Evolutionary conservation across 306 rosid genomes (phyloP).

Genomic region (Boehmeria nivea): DNA sequence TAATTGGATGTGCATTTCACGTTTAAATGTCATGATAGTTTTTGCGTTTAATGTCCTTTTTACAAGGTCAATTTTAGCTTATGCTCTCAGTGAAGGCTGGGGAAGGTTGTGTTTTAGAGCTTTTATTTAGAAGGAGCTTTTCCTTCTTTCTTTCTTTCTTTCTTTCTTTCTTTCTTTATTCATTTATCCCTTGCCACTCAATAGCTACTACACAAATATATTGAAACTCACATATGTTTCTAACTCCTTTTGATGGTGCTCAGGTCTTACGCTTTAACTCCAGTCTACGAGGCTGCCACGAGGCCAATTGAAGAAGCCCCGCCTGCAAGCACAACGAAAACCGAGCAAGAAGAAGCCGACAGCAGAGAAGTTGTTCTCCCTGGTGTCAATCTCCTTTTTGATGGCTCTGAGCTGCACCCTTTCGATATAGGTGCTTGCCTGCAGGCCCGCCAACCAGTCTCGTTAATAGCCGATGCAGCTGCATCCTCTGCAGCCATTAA

Average conservation of each 20-base stretch:
- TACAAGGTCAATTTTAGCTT: too few species aligned
- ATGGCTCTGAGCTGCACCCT: conserved; percentile 81
- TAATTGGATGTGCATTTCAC: too few species aligned
- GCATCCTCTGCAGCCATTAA: conserved; percentile 59
- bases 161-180: too few species aligned
- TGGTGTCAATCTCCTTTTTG: conserved; percentile 82
- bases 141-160: too few species aligned
- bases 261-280: conserved; percentile 72
- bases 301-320: conserved; percentile 48
- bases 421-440: conserved; percentile 92
- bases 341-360: conserved; percentile 68
- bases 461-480: conserved; percentile 84
- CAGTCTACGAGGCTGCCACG: conserved; percentile 54
- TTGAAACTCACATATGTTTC: neutral
- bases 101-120: too few species aligned
- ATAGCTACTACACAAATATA: too few species aligned
- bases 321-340: conserved; percentile 34
- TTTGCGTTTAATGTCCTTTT: too few species aligned
- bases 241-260: conserved; percentile 20
- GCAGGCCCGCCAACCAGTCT: conserved; percentile 86
- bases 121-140: too few species aligned
- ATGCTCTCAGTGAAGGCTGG: too few species aligned
- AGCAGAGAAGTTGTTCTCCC: conserved; percentile 83
- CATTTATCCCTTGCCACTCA: too few species aligned
- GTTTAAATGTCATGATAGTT: too few species aligned